Evolutionary conservation across 495 filamentous ascomycete genomes (phyloP).

Genomic region (Aspergillus leporis): DNA sequence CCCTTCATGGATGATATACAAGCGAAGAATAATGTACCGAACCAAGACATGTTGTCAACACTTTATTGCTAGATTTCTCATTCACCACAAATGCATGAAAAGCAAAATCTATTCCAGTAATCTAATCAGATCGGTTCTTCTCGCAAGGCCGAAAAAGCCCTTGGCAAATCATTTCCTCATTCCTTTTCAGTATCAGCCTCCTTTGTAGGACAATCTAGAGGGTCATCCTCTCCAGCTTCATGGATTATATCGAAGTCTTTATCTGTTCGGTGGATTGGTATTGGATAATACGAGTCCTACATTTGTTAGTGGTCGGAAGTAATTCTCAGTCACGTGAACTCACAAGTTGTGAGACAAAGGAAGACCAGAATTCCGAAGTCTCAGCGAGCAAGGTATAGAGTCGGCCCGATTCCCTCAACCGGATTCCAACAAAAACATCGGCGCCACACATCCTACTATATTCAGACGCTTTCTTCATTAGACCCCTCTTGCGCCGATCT

Average conservation of each 20-base stretch:
- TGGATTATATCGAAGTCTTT: background rate
- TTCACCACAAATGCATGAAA: too few species aligned
- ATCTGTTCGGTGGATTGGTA: background rate
- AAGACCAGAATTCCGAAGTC: conserved; percentile 2
- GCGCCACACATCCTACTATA: conserved; percentile 3
- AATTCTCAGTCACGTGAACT: background rate
- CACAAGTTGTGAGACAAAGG: background rate
- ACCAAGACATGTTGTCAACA: too few species aligned
- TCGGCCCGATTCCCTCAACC: conserved; percentile 3
- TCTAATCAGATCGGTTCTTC: too few species aligned
- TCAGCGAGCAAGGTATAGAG: conserved; percentile 5
- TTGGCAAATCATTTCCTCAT: background rate
- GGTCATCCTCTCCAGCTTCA: background rate
- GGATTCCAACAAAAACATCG: conserved; percentile 1
- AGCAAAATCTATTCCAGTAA: too few species aligned
- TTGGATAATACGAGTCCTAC: conserved; percentile 6
- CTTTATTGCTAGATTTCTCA: too few species aligned
- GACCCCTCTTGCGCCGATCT: background rate
- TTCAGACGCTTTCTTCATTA: conserved; percentile 1
- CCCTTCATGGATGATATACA: too few species aligned
- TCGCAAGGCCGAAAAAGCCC: too few species aligned
- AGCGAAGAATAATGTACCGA: too few species aligned
- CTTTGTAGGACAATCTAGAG: background rate
- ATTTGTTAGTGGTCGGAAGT: background rate
- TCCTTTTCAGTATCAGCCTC: background rate